A percentile compares a stretch with the other conserved stretches of the same genome.
Evolutionary conservation across 805 yeast genomes (phyloP).

Genomic region (Metschnikowia peoriensis): DNA sequence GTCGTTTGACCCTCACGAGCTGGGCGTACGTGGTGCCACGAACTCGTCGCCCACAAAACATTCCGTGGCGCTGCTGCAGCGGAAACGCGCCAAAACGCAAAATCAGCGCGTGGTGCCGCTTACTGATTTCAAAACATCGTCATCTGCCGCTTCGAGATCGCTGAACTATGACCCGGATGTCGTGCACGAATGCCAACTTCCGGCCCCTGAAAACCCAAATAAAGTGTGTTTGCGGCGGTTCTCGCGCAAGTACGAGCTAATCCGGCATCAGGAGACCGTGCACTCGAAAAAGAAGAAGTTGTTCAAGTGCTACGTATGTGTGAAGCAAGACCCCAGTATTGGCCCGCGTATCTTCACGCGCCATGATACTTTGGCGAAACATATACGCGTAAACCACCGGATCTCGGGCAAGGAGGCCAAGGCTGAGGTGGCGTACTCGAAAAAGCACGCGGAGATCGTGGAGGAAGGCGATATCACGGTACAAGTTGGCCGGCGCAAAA

Average conservation of each 20-base stretch:
- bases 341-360: conserved; percentile 83
- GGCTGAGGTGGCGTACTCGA: conserved; percentile 45
- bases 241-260: conserved; percentile 77
- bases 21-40: neutral
- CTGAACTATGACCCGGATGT: conserved; percentile 48
- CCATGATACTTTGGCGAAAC: conserved; percentile 92
- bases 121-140: conserved; percentile 17
- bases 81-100: conserved; percentile 23
- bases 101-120: conserved; percentile 28
- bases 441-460: conserved; percentile 47
- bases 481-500: conserved; percentile 45
- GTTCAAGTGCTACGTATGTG: conserved; percentile 85
- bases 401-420: conserved; percentile 47
- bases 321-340: conserved; percentile 54
- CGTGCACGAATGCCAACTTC: conserved; percentile 45
- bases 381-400: conserved; percentile 54
- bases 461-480: conserved; percentile 48
- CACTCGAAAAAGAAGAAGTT: conserved; percentile 86
- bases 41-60: neutral
- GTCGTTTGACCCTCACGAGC: conserved; percentile 3
- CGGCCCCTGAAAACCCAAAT: conserved; percentile 43
- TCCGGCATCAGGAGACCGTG: conserved; percentile 94
- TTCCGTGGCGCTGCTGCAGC: neutral
- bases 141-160: conserved; percentile 27
- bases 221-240: conserved; percentile 42